phyloP scores from a whole-genome alignment of 768 basidiomycete species.

The Leccinellum rugosiceps region DNA sequence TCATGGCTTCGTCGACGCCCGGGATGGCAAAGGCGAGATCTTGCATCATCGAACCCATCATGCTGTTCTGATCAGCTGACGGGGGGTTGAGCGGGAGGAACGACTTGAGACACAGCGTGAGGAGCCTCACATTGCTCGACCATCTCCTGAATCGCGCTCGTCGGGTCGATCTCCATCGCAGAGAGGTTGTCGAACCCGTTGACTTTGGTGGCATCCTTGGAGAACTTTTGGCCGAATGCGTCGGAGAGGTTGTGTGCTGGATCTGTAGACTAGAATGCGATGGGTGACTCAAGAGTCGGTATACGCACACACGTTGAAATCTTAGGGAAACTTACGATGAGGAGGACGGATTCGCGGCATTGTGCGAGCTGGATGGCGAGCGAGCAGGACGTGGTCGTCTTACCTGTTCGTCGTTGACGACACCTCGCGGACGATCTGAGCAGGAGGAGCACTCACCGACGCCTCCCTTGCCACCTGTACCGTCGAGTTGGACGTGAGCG shows the following conservation, averaged over 20 bases:
- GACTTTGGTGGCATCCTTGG: conserved; percentile 97
- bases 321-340: conserved; percentile 70
- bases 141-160: conserved; percentile 98
- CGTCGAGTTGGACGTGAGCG: conserved; percentile 9
- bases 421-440: background rate
- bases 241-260: conserved; percentile 99
- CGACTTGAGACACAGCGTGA: background rate
- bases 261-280: conserved; percentile 77
- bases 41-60: conserved; percentile 99
- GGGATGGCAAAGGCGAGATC: conserved; percentile 99
- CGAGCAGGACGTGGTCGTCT: conserved; percentile 97
- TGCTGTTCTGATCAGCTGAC: conserved; percentile 80
- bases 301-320: too few species aligned
- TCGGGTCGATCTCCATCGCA: conserved; percentile 99
- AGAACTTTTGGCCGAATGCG: conserved; percentile 98
- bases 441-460: conserved; percentile 66
- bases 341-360: conserved; percentile 89
- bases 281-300: background rate
- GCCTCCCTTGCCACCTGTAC: conserved; percentile 93
- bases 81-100: background rate
- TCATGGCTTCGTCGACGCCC: conserved; percentile 99
- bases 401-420: conserved; percentile 51
- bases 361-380: conserved; percentile 94
- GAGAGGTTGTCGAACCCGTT: conserved; percentile 96
- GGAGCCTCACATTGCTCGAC: conserved; percentile 80